A percentile compares a stretch with the other conserved stretches of the same genome.
Conservation (phyloP, 176 grass and related monocot genomes). For the Phoenix roebelenii region DNA sequence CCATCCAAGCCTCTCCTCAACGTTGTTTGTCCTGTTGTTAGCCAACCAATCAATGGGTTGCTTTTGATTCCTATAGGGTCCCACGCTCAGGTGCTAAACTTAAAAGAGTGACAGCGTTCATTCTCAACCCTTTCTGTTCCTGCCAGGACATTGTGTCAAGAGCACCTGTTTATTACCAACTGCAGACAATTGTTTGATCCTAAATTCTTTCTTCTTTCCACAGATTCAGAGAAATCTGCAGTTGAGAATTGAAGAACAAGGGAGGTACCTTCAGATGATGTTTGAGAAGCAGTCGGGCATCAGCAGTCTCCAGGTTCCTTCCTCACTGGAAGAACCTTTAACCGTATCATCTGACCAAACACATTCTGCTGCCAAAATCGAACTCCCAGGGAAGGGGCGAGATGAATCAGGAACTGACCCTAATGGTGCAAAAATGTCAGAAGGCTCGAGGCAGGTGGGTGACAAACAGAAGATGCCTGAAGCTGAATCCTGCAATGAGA, state of each 20-base stretch:
- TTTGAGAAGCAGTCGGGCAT: slow-evolving; percentile 68
- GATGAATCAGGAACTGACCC: slow-evolving; percentile 12
- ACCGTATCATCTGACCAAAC: too few relatives aligned
- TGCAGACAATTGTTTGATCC: too few relatives aligned
- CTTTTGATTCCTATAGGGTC: too few relatives aligned
- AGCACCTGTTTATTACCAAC: too few relatives aligned
- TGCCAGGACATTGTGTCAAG: too few relatives aligned
- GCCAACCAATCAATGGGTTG: too few relatives aligned
- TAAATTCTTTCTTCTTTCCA: slow-evolving; percentile 12
- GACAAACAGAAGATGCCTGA: slow-evolving; percentile 27
- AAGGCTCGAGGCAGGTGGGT: slow-evolving; percentile 8
- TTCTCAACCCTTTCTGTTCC: too few relatives aligned
- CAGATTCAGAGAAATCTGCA: slow-evolving; percentile 83
- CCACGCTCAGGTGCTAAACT: too few relatives aligned
- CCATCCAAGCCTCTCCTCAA: too few relatives aligned
- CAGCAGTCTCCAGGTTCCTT: slow-evolving; percentile 22
- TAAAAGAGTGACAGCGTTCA: too few relatives aligned
- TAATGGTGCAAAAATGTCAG: background rate
- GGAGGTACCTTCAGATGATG: slow-evolving; percentile 76
- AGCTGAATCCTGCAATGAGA: slow-evolving; percentile 4
- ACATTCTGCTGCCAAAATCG: slow-evolving; percentile 1
- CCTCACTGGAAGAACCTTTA: slow-evolving; percentile 9
- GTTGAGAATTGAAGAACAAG: slow-evolving; percentile 79
- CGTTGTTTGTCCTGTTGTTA: too few relatives aligned
- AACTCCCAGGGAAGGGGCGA: slow-evolving; percentile 2